Evolutionary conservation across 768 basidiomycete species (phyloP).

Genomic region (Leccinum incarnatum): DNA sequence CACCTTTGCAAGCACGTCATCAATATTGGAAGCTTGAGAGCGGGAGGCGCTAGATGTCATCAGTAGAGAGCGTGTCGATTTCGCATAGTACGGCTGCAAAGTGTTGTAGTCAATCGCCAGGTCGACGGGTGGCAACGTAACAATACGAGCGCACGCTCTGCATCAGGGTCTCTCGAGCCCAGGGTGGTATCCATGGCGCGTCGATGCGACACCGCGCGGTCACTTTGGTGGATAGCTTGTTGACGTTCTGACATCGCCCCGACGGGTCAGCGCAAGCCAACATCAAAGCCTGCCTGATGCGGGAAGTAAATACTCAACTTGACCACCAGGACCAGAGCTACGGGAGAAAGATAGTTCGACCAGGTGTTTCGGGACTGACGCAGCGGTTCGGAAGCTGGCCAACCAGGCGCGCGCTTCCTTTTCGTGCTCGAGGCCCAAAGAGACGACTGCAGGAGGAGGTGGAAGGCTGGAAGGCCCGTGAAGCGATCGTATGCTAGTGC

Average conservation of each 20-base stretch:
- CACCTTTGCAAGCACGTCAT: conserved; percentile 70
- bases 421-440: conserved; percentile 40
- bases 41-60: conserved; percentile 68
- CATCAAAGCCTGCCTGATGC: background rate
- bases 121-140: background rate
- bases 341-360: conserved; percentile 70
- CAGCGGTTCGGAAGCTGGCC: conserved; percentile 40
- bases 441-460: conserved; percentile 40
- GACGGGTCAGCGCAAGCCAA: background rate
- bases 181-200: conserved; percentile 64
- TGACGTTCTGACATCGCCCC: conserved; percentile 63
- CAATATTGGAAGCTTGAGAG: conserved; percentile 75
- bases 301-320: conserved; percentile 43
- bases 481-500: conserved; percentile 4
- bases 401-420: conserved; percentile 56
- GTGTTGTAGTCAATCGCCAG: background rate
- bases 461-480: conserved; percentile 39
- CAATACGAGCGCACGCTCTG: conserved; percentile 41
- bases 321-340: conserved; percentile 84
- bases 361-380: conserved; percentile 44
- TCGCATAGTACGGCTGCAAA: conserved; percentile 58
- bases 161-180: conserved; percentile 52
- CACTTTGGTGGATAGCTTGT: conserved; percentile 86
- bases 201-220: conserved; percentile 59
- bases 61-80: conserved; percentile 66